Conservation (phyloP, 192 early-diverging fungal genomes). For the Coemansia sp. region DNA sequence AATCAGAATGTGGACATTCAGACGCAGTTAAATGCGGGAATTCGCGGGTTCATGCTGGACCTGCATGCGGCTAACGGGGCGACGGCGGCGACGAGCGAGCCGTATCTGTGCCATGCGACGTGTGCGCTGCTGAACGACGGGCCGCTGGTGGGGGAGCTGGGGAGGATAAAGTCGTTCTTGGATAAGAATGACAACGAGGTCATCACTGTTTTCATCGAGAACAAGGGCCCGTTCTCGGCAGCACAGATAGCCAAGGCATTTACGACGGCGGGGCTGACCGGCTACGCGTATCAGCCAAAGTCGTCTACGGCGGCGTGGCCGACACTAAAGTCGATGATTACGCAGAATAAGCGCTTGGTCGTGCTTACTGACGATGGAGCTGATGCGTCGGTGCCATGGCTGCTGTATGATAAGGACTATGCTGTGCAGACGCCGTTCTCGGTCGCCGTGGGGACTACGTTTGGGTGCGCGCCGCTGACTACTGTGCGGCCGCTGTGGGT, state of each 20-base stretch:
- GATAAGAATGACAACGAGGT: constrained; percentile 69
- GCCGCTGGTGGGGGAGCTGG: constrained; percentile 56
- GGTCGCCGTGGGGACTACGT: constrained; percentile 50
- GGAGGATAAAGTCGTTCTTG: constrained; percentile 58
- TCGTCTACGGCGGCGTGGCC: constrained; percentile 60
- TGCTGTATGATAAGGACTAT: constrained; percentile 62
- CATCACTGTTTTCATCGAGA: constrained; percentile 73
- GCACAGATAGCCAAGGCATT: constrained; percentile 56
- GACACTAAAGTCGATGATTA: constrained; percentile 65
- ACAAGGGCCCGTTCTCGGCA: constrained; percentile 54
- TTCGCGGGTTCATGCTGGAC: constrained; percentile 74
- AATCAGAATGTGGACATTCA: constrained; percentile 66
- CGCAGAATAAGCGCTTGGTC: constrained; percentile 62
- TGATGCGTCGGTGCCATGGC: constrained; percentile 61
- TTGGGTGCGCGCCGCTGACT: constrained; percentile 51
- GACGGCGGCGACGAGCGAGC: constrained; percentile 19
- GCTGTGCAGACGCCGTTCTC: constrained; percentile 73
- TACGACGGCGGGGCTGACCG: constrained; percentile 51
- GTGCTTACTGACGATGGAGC: constrained; percentile 60
- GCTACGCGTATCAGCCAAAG: constrained; percentile 51
- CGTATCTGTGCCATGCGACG: constrained; percentile 66
- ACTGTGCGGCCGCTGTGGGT: constrained; percentile 58
- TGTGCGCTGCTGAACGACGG: constrained; percentile 65
- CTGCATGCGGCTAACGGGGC: constrained; percentile 26
- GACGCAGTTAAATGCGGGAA: constrained; percentile 68